Percentiles rank a stretch among this genome's conserved stretches.
Conservation (phyloP, 164 flowering plant genomes). For the Liriodendron chinense region DNA sequence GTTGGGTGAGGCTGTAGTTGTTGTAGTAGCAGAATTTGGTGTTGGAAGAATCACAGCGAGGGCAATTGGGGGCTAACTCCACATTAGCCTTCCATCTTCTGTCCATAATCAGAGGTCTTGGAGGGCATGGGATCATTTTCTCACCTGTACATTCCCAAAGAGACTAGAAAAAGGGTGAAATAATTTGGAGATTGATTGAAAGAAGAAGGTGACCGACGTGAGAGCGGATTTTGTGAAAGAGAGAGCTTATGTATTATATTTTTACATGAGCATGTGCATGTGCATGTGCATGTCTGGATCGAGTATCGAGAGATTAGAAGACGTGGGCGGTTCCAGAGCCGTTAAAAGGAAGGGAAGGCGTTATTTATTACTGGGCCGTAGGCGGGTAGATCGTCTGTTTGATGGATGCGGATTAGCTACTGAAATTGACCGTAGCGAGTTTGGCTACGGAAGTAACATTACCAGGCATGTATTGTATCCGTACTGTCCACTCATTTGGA, state of each 20-base stretch:
- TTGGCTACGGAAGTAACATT: too few relatives aligned
- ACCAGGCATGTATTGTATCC: too few relatives aligned
- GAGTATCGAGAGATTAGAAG: neutral
- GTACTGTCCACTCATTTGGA: too few relatives aligned
- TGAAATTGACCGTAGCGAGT: too few relatives aligned
- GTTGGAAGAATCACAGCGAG: slow-evolving; percentile 28
- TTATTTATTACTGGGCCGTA: neutral
- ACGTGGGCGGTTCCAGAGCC: slow-evolving; percentile 6
- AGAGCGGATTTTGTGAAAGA: neutral
- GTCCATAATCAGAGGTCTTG: slow-evolving; percentile 19
- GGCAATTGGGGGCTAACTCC: slow-evolving; percentile 31
- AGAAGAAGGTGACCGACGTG: neutral
- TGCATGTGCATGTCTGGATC: neutral
- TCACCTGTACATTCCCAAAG: neutral
- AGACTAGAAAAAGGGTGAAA: neutral
- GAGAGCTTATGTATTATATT: neutral
- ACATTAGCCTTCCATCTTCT: slow-evolving; percentile 21
- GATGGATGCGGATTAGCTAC: too few relatives aligned
- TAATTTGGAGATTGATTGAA: neutral
- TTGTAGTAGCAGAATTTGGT: slow-evolving; percentile 51
- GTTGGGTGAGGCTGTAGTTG: slow-evolving; percentile 81
- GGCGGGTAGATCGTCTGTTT: slow-evolving; percentile 5
- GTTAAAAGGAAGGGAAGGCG: neutral
- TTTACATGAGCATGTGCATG: neutral
- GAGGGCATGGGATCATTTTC: slow-evolving; percentile 13